phyloP scores from a whole-genome alignment of 495 filamentous ascomycete genomes.

The Daldinia loculata region DNA sequence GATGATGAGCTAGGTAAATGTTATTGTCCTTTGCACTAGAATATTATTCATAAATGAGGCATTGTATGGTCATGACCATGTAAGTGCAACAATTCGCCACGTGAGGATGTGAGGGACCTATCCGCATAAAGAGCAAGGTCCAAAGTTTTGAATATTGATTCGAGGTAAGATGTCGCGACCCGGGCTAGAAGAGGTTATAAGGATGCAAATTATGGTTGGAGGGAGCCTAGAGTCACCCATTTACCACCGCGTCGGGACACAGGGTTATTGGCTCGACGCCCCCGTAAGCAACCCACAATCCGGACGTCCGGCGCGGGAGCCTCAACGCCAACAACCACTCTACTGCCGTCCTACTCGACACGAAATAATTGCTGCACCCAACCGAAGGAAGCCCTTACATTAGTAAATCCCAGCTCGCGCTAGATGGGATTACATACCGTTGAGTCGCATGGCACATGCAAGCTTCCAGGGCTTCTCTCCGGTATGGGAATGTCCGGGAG shows the following conservation, averaged over 20 bases:
- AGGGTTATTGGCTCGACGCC: not conserved
- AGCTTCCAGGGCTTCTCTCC: not conserved
- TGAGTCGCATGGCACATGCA: not conserved
- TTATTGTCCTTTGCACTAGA: too few relatives aligned
- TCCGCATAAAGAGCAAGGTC: not conserved
- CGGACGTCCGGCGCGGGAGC: conserved; percentile 34
- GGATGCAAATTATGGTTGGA: conserved; percentile 11
- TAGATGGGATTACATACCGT: not conserved
- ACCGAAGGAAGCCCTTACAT: not conserved
- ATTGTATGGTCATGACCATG: not conserved
- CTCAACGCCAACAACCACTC: conserved; percentile 1
- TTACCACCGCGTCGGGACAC: conserved; percentile 8
- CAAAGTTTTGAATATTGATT: not conserved
- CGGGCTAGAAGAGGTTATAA: conserved; percentile 9
- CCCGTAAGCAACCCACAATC: not conserved
- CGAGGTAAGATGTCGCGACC: not conserved
- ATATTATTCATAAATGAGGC: not conserved
- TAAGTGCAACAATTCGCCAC: too few relatives aligned
- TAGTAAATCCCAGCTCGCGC: not conserved
- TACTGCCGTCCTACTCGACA: not conserved
- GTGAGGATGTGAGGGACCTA: too few relatives aligned
- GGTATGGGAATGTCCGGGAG: conserved; percentile 29
- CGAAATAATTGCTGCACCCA: not conserved
- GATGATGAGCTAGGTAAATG: not conserved
- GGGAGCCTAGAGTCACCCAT: not conserved